Evolutionary conservation across 441 rosid species (phyloP), one percentile per base, ranked within the genome.

Genomic region (Bruguiera hainesii): DNA sequence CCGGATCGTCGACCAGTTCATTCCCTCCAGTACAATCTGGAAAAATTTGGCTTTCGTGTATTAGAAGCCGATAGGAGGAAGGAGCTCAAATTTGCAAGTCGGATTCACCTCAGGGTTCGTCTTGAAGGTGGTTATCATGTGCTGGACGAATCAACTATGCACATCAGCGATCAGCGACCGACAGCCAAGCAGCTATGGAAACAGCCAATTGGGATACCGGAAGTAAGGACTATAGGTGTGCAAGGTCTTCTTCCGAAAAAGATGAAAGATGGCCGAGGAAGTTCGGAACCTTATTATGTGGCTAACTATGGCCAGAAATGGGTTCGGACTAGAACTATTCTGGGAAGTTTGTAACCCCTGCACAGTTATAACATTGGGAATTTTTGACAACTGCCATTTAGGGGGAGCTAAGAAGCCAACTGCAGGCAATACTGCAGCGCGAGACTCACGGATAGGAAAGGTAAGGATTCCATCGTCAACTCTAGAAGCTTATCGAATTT

Each of bases 271-370:
- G 95, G 91, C 23, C 76, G 82, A 63, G 95, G 97, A 48, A 78
- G 86, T 51, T 87, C 97, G 19, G 97, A 93, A 74, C 93, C 98
- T 15, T 93, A 89, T 55, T 93, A 96, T 55, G 98, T 87, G 28
- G 98, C 97, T 20, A 93, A 93, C 78, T 93, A 93, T 7, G 98
- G 98, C 20, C 97, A 93, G 80, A 93, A 93, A 72, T 93, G 98
- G 98, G 82, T 90, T 66, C 83, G 98, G 56, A 93, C 97, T 5
- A 80, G 97, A 73, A 90, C 98, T 7, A 87, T 89, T 51, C 83
- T 90, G 98, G 98, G 98, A 93, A 82, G 98, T 90, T 71, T 90
- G 85, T 21, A 97, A 90, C 31, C 84, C 95, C 50, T 93, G 97
- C 75, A 90, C 96, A 26, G 96, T 93, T 61, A 83, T 93, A 65